A percentile compares a stretch with the other conserved stretches of the same genome.
phyloP scores from a whole-genome alignment of 1,139 yeast genomes.

The Yamadazyma triangularis region DNA sequence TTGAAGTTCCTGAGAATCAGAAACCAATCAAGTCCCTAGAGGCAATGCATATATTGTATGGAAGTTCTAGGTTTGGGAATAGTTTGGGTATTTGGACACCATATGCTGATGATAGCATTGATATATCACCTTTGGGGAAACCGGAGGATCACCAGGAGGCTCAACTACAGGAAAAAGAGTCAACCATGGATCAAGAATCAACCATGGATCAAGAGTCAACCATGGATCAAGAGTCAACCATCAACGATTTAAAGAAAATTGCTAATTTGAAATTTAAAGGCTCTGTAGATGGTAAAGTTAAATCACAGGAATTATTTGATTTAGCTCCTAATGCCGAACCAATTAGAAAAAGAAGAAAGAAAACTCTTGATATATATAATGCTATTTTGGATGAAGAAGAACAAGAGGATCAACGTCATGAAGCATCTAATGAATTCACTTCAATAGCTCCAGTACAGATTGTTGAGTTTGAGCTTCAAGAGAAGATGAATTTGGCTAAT shows the following conservation, averaged over 20 bases:
- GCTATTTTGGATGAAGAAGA: slow-evolving; percentile 15
- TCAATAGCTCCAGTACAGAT: slow-evolving; percentile 54
- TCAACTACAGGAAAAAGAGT: slow-evolving; percentile 7
- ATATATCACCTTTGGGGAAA: slow-evolving; percentile 54
- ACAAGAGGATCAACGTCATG: slow-evolving; percentile 16
- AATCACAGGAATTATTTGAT: slow-evolving; percentile 33
- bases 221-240: slow-evolving; percentile 3
- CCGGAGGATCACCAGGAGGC: slow-evolving; percentile 26
- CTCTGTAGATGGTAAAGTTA: slow-evolving; percentile 24
- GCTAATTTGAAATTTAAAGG: slow-evolving; percentile 62
- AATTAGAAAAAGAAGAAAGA: slow-evolving; percentile 6
- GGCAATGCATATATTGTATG: slow-evolving; percentile 53
- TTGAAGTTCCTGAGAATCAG: slow-evolving; percentile 26
- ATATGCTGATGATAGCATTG: slow-evolving; percentile 63
- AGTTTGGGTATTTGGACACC: slow-evolving; percentile 68
- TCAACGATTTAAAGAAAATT: slow-evolving; percentile 22
- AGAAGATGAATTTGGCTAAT: slow-evolving; percentile 12
- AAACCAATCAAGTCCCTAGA: slow-evolving; percentile 51
- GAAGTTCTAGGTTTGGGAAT: slow-evolving; percentile 54
- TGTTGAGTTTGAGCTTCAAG: slow-evolving; percentile 40
- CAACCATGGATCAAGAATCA: slow-evolving; percentile 5
- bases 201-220: slow-evolving; percentile 4
- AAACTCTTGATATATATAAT: slow-evolving; percentile 1
- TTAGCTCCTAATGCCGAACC: slow-evolving; percentile 14
- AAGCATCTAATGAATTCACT: slow-evolving; percentile 30